Evolutionary conservation across 208 protist genomes (phyloP), one percentile per base, ranked within the genome.

Genomic region (Lotmaria passim): DNA sequence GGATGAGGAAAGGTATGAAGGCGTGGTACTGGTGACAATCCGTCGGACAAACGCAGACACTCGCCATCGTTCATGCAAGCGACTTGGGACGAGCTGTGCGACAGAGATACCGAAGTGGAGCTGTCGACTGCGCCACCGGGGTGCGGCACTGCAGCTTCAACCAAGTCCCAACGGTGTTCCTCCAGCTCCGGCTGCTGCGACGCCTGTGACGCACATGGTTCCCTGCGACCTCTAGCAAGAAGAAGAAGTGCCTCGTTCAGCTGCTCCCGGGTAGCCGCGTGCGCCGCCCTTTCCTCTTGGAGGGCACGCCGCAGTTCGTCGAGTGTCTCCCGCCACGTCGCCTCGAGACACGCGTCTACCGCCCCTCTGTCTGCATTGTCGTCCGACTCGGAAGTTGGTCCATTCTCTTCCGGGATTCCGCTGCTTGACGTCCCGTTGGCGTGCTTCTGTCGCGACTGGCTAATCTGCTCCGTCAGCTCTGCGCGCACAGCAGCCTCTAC

Each of bases 401-500:
- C n/a, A n/a, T n/a, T n/a, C n/a, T n/a, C n/a, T n/a, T n/a, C n/a
- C n/a, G n/a, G n/a, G n/a, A n/a, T n/a, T n/a, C 30, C 17, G 28
- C 15, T 63, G 28, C 23, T 2, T n/a, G 8, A 31, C 26, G 30
- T 28, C 30, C n/a, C 3, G 12, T 26, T 15, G 39, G 15, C 56
- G 38, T 21, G 3, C 23, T 23, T 23, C 21, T 30, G 56, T 31
- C 47, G 69, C 23, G 52, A 11, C 26, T 8, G 21, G 21, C 28
- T 59, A 8, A 38, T 43, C 50, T 60, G 44, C 46, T 52, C 71
- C 7, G 21, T 50, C 33, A 75, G 8, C 56, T 70, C 62, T 17
- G 60, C 72, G 7, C 24, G 52, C 26, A 50, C 34, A 36, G 63
- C 47, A 21, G 53, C 52, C 56, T 71, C 78, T 17, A 73, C 43